Percentiles rank a stretch among this genome's conserved stretches.
Conservation (phyloP, 2,329 filamentous ascomycete genomes). For the Penicillium crustosum region DNA sequence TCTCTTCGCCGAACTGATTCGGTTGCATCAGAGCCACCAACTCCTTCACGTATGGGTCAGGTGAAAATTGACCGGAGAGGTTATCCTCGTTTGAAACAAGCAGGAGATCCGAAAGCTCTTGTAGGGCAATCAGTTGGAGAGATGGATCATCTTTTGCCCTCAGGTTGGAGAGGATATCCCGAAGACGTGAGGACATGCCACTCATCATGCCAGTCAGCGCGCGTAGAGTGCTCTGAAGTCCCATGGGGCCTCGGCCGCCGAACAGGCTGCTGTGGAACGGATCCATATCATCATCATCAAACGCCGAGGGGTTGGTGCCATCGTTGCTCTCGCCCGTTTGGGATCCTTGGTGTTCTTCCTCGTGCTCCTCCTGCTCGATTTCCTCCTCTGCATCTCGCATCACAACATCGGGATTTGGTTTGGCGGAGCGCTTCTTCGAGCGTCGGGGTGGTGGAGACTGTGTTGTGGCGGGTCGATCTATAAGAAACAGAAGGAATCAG, state of each 20-base stretch:
- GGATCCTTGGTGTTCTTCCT: constrained; percentile 58
- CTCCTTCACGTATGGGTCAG: constrained; percentile 94
- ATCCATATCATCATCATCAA: constrained; percentile 60
- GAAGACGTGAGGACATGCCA: constrained; percentile 73
- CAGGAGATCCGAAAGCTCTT: constrained; percentile 89
- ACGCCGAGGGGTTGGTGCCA: constrained; percentile 53
- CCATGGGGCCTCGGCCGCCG: constrained; percentile 61
- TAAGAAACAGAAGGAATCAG: constrained; percentile 13
- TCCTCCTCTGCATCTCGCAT: constrained; percentile 70
- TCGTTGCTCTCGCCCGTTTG: constrained; percentile 65
- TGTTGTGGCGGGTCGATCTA: constrained; percentile 36
- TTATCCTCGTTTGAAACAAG: constrained; percentile 97
- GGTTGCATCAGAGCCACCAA: constrained; percentile 88
- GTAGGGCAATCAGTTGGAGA: constrained; percentile 84
- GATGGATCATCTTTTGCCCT: constrained; percentile 82
- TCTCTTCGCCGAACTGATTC: constrained; percentile 82
- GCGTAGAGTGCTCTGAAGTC: constrained; percentile 76
- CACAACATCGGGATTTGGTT: constrained; percentile 62
- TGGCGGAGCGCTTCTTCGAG: constrained; percentile 56
- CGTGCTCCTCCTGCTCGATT: constrained; percentile 40
- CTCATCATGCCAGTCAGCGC: constrained; percentile 91
- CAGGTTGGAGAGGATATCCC: constrained; percentile 73
- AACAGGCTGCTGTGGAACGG: constrained; percentile 65
- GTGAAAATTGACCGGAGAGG: constrained; percentile 88
- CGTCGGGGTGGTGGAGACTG: constrained; percentile 41